phyloP scores from a whole-genome alignment of 139 green algal genomes.

The Chlorokybus atmophyticus region DNA sequence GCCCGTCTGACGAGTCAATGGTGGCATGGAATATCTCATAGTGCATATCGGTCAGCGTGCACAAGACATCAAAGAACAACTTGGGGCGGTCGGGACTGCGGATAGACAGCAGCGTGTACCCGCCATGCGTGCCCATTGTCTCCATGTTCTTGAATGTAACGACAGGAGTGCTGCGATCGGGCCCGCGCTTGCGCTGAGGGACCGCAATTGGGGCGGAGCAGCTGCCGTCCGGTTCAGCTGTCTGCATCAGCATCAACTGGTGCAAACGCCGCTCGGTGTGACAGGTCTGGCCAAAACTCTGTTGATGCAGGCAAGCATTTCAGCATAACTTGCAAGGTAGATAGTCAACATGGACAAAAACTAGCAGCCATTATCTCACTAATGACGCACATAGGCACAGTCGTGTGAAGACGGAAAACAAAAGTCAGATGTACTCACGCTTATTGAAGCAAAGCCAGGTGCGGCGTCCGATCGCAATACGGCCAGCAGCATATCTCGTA shows the following conservation, averaged over 20 bases:
- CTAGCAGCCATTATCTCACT: too few relatives aligned
- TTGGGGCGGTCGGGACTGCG: constrained; percentile 75
- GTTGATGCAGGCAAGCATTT: neutral
- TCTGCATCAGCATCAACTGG: constrained; percentile 76
- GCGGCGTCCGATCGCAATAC: constrained; percentile 14
- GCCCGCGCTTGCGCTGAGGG: too few relatives aligned
- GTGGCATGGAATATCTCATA: constrained; percentile 89
- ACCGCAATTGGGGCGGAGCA: too few relatives aligned
- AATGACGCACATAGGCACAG: too few relatives aligned
- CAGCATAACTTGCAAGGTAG: too few relatives aligned
- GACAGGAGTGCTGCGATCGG: too few relatives aligned
- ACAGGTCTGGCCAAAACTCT: neutral
- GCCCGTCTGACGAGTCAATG: constrained; percentile 46
- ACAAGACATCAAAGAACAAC: constrained; percentile 78
- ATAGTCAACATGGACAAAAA: too few relatives aligned
- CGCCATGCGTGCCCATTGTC: neutral
- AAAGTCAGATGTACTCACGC: too few relatives aligned
- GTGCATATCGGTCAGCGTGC: constrained; percentile 81
- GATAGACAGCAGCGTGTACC: constrained; percentile 49
- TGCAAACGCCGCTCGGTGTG: constrained; percentile 84
- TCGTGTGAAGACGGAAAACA: too few relatives aligned
- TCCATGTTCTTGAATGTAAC: too few relatives aligned
- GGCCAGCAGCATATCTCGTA: constrained; percentile 6
- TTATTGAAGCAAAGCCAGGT: too few relatives aligned
- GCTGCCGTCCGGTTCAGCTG: too few relatives aligned